Evolutionary conservation across 1,139 yeast genomes (phyloP).

Genomic region (Saccharomycopsis phalli): DNA sequence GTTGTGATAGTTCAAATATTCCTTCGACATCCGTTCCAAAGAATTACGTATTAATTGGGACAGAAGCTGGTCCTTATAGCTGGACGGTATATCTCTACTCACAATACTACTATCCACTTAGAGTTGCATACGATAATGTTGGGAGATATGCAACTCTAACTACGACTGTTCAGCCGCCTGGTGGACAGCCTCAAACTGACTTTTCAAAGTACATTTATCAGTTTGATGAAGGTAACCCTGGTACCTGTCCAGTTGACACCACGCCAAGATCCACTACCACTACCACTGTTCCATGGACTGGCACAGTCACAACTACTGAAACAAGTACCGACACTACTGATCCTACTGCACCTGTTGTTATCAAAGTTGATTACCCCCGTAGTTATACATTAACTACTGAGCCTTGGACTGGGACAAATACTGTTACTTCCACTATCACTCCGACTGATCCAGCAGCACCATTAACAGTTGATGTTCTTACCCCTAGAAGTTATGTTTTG

Average conservation of each 20-base stretch:
- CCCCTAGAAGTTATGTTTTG: background rate
- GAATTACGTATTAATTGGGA: no score
- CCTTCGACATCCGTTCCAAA: no score
- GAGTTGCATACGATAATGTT: constrained; percentile 19
- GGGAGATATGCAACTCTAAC: constrained; percentile 15
- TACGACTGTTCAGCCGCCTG: constrained; percentile 21
- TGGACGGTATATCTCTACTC: constrained; percentile 22
- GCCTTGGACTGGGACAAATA: constrained; percentile 1
- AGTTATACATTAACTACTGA: background rate
- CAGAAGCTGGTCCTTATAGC: no score
- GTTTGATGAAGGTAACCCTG: background rate
- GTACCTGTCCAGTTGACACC: background rate
- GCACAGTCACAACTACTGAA: constrained; percentile 1
- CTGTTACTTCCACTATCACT: constrained; percentile 6
- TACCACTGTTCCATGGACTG: no score
- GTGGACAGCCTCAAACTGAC: no score
- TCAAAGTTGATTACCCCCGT: constrained; percentile 2
- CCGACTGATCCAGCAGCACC: background rate
- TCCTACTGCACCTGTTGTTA: constrained; percentile 3
- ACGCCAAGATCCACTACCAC: no score
- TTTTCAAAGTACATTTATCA: background rate
- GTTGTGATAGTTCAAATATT: background rate
- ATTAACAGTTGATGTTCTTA: constrained; percentile 8
- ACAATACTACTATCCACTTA: constrained; percentile 15
- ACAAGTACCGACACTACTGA: background rate